Evolutionary conservation across 176 grass and related monocot genomes (phyloP).

Genomic region (Eleusine coracana): DNA sequence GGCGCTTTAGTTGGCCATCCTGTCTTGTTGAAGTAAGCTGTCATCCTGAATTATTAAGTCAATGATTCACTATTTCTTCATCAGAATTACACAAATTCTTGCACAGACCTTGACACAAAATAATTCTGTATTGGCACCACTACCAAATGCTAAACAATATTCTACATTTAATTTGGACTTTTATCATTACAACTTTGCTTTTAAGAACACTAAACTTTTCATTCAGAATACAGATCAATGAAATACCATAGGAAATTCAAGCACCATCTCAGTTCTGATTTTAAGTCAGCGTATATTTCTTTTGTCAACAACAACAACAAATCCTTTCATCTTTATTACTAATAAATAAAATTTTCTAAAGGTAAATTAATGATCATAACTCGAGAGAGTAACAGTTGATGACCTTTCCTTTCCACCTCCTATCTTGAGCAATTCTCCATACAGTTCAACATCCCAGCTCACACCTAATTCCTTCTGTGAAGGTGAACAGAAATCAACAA

Average conservation of each 20-base stretch:
- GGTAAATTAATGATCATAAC: background rate
- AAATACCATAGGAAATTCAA: background rate
- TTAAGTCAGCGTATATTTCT: background rate
- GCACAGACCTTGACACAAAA: background rate
- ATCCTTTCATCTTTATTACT: background rate
- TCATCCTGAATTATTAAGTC: constrained; percentile 65
- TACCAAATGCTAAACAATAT: background rate
- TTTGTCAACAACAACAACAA: too few species aligned
- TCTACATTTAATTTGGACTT: background rate
- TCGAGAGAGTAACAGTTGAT: constrained; percentile 5
- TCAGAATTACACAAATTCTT: background rate
- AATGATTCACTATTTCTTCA: background rate
- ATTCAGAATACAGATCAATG: background rate
- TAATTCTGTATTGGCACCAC: background rate
- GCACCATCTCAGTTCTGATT: background rate
- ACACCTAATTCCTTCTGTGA: constrained; percentile 86
- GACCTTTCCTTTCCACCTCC: constrained; percentile 98
- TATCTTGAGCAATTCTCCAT: constrained; percentile 94
- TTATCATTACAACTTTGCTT: background rate
- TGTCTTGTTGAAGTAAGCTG: constrained; percentile 90
- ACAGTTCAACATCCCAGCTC: constrained; percentile 81
- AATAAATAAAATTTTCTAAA: background rate
- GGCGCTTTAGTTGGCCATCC: constrained; percentile 83
- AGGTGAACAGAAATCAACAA: background rate
- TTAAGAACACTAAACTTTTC: background rate